These are phyloP conservation scores for Termitomyces sp. DNA, from an alignment of 768 basidiomycete genomes.

Conservation along the genomic window DNA sequence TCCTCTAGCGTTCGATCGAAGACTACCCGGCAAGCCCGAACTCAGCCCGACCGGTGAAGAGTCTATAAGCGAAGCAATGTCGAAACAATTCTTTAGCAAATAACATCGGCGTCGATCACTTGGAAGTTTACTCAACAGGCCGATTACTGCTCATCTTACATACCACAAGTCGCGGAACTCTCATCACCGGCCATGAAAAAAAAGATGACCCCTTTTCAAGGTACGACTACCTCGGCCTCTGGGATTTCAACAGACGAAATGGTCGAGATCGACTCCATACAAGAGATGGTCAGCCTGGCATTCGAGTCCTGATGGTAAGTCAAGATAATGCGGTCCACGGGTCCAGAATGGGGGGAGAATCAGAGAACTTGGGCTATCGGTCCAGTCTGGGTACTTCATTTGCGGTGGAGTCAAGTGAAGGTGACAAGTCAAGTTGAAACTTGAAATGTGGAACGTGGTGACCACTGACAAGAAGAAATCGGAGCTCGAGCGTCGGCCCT, in stretches of 20 bases:
- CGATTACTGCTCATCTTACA: neutral
- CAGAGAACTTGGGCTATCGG: neutral
- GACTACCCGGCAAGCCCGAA: neutral
- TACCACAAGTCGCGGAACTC: neutral
- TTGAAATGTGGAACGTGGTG: no score
- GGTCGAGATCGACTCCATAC: neutral
- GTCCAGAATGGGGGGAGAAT: neutral
- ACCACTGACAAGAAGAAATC: no score
- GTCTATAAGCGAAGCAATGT: neutral
- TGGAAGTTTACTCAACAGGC: no score
- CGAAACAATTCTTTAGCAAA: neutral
- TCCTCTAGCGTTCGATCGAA: neutral
- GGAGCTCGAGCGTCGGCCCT: no score
- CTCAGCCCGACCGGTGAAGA: neutral
- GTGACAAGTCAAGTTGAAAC: neutral
- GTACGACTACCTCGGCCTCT: neutral
- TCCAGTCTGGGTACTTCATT: no score
- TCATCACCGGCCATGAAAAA: neutral
- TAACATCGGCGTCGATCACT: neutral
- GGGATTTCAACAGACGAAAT: neutral
- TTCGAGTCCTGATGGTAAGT: neutral
- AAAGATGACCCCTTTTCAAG: neutral
- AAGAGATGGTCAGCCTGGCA: no score
- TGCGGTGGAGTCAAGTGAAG: neutral
- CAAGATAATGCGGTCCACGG: neutral